Conservation (phyloP, 2,329 filamentous ascomycete species). For the Alternaria atra region DNA sequence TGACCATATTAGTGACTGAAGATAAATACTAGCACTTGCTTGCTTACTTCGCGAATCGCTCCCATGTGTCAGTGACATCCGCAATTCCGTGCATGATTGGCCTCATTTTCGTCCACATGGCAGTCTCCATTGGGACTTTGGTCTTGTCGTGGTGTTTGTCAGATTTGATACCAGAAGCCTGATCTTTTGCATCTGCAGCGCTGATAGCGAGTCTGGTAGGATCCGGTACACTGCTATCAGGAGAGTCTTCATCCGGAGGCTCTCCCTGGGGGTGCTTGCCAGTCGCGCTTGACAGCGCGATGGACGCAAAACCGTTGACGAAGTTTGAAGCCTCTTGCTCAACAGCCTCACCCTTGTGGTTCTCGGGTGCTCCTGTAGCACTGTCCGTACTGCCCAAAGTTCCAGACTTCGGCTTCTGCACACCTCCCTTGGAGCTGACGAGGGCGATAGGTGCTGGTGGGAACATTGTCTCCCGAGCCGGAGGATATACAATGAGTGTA, state of each 20-base stretch:
- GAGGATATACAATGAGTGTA: conserved; percentile 71
- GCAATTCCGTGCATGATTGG: conserved; percentile 74
- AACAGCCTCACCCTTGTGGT: conserved; percentile 82
- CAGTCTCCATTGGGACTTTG: conserved; percentile 78
- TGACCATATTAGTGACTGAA: conserved; percentile 11
- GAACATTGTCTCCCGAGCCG: conserved; percentile 71
- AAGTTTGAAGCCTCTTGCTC: conserved; percentile 86
- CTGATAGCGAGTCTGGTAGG: conserved; percentile 65
- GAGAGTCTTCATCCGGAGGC: conserved; percentile 55
- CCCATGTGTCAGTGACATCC: conserved; percentile 69
- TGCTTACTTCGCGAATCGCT: conserved; percentile 67
- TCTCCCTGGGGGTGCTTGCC: conserved; percentile 78
- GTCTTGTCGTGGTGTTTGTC: conserved; percentile 73
- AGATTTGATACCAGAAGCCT: conserved; percentile 61
- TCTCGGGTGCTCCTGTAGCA: conserved; percentile 82
- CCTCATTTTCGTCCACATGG: conserved; percentile 79
- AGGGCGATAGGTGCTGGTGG: conserved; percentile 80
- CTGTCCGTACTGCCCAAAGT: conserved; percentile 79
- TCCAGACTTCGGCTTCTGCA: conserved; percentile 80
- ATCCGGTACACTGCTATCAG: conserved; percentile 67
- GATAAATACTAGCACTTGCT: not conserved
- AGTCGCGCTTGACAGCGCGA: conserved; percentile 77
- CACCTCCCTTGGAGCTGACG: conserved; percentile 73
- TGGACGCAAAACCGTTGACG: conserved; percentile 74
- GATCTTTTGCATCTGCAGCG: conserved; percentile 64